Evolutionary conservation across 2,329 filamentous ascomycete species (phyloP), one percentile per base, ranked within the genome.

Genomic region (Annulohypoxylon truncatum): DNA sequence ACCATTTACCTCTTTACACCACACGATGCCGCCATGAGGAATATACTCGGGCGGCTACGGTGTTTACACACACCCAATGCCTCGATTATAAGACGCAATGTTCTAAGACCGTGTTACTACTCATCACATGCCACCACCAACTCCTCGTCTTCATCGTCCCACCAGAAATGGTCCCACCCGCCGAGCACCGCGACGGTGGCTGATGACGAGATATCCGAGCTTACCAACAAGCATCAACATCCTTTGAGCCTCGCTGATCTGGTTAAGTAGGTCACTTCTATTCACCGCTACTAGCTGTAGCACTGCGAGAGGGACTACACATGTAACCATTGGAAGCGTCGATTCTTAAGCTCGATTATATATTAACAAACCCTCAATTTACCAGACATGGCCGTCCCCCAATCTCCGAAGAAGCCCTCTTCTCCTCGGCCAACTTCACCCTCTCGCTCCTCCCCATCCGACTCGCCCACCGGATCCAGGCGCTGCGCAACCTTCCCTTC

Each of bases 341-440:
- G 6, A 26, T 6, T 8, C 48, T 18, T 13, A 54, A 57, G 9
- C 13, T 54, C 24, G 13, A n/a, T 33, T 22, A 18, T 44, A 22
- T 38, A 57, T 33, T 55, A 57, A 54, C 18, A 24, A 10, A 40
- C 8, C 4, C 15, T n/a, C 57, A 31, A 46, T 52, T 35, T 26
- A 8, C 46, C 63, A 89, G 87, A 76, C 85, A 90, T 72, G 96
- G 96, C 66, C 90, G 92, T 5, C 95, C 95, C 29, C 94, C 96
- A 0, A 87, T 98, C 54, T 92, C 92, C 2, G 87, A 90, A 60
- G 85, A 90, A 38, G 92, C 93, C 20, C 87, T 99, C 60, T 89
- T 97, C 73, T 89, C 91, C 35, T 97, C 94, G 1, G 96, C 96
- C 68, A 97, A 97, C 82, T 98, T 98, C 82, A 97, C 96, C 10